Percentiles rank a stretch among this genome's conserved stretches.
phyloP scores from a whole-genome alignment of 306 rosid genomes.

The Ziziphus jujuba region DNA sequence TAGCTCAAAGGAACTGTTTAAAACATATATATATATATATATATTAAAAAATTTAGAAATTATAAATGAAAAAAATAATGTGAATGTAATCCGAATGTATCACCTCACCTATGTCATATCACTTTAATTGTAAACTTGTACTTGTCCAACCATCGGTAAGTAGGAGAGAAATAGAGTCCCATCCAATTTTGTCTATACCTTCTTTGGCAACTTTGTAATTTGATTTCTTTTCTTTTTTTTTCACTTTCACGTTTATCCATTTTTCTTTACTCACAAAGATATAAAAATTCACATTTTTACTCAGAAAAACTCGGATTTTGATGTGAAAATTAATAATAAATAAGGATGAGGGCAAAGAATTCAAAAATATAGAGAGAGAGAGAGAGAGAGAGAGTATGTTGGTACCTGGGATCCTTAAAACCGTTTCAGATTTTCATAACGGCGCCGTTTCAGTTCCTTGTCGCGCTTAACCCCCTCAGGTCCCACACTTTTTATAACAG shows the following conservation, averaged over 20 bases:
- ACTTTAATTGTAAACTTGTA: neutral
- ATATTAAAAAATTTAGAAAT: no score
- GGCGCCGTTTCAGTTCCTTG: constrained; percentile 20
- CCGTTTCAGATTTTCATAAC: constrained; percentile 12
- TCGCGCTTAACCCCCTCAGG: constrained; percentile 10
- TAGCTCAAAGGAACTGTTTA: no score
- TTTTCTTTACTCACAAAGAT: no score
- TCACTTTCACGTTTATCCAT: no score
- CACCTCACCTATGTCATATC: constrained; percentile 10
- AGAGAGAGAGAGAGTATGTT: neutral
- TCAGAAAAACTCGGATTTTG: no score
- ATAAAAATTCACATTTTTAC: no score
- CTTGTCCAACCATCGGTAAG: constrained; percentile 1
- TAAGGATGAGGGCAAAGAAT: neutral
- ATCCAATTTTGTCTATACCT: neutral
- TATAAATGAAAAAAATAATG: no score
- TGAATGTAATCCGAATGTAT: neutral
- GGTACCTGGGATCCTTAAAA: constrained; percentile 22
- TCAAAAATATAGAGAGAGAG: neutral
- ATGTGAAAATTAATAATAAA: neutral
- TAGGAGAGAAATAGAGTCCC: neutral
- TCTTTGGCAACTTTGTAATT: no score
- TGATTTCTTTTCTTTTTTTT: no score
- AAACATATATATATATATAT: no score
- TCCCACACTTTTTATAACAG: constrained; percentile 23